phyloP scores from a whole-genome alignment of 2,329 filamentous ascomycete species.

The Nigrospora oryzae region DNA sequence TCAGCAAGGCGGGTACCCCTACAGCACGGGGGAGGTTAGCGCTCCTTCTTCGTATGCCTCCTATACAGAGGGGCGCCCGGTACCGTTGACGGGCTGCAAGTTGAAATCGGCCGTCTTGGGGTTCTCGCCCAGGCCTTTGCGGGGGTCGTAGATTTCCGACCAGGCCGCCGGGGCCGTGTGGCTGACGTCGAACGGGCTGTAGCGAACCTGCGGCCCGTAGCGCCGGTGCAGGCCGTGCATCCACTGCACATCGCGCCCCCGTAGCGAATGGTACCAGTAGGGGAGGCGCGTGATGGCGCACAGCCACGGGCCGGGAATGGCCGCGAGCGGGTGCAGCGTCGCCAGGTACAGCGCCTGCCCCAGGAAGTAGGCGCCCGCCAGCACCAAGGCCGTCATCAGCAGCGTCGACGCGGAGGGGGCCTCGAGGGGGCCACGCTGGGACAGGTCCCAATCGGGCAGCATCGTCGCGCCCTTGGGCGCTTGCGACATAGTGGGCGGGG shows the following conservation, averaged over 20 bases:
- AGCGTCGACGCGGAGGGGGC: too few relatives aligned
- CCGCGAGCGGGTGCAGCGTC: constrained; percentile 13
- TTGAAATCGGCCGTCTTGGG: constrained; percentile 4
- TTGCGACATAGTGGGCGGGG: too few relatives aligned
- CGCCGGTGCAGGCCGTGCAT: constrained; percentile 11
- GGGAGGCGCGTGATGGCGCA: constrained; percentile 13
- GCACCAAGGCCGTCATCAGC: too few relatives aligned
- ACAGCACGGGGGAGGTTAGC: constrained; percentile 6
- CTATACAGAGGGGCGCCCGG: too few relatives aligned
- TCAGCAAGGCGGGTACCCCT: constrained; percentile 9
- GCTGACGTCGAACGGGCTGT: constrained; percentile 11
- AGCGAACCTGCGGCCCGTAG: constrained; percentile 12
- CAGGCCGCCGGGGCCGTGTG: constrained; percentile 7
- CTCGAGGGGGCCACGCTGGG: too few relatives aligned
- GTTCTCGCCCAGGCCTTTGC: constrained; percentile 3
- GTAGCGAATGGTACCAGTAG: constrained; percentile 11
- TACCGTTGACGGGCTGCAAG: constrained; percentile 10
- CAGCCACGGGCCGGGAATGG: constrained; percentile 10
- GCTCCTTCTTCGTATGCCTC: too few relatives aligned
- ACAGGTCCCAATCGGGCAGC: too few relatives aligned
- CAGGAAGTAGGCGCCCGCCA: too few relatives aligned
- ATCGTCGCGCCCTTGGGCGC: too few relatives aligned
- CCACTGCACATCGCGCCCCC: constrained; percentile 12
- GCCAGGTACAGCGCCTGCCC: constrained; percentile 9
- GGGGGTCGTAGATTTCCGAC: constrained; percentile 10